These are phyloP conservation scores for Crithidia acanthocephali DNA, from an alignment of 208 protist species.

Conservation along the genomic window DNA sequence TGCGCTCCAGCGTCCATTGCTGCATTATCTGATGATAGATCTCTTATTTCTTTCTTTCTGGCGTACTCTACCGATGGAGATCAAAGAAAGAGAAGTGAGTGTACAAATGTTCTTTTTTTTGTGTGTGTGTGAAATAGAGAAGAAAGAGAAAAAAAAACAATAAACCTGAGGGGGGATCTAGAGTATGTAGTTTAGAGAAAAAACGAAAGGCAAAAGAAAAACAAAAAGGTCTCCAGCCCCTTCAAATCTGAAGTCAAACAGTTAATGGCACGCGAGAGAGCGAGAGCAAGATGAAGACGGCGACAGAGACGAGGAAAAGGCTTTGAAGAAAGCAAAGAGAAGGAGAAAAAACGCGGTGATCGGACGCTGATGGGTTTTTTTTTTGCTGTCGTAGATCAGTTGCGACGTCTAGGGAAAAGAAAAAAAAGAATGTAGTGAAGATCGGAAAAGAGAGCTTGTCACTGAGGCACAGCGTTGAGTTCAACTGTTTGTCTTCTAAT, in stretches of 20 bases:
- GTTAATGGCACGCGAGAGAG: no score
- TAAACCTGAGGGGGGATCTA: no score
- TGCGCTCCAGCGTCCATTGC: conserved; percentile 34
- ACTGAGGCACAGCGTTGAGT: no score
- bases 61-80: not conserved
- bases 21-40: no score
- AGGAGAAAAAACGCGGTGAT: not conserved
- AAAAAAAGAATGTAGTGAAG: conserved; percentile 10
- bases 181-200: no score
- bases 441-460: conserved; percentile 13
- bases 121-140: not conserved
- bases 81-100: not conserved
- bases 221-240: no score
- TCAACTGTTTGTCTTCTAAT: not conserved
- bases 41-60: not conserved
- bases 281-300: no score
- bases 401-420: not conserved
- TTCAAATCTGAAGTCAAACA: no score
- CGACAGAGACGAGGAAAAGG: conserved; percentile 25
- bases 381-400: not conserved
- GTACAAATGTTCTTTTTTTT: no score
- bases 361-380: not conserved
- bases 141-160: no score
- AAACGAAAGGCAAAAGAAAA: conserved; percentile 7
- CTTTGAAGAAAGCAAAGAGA: conserved; percentile 17